phyloP scores from a whole-genome alignment of 2,329 filamentous ascomycete species.

The Akanthomyces lecanii region DNA sequence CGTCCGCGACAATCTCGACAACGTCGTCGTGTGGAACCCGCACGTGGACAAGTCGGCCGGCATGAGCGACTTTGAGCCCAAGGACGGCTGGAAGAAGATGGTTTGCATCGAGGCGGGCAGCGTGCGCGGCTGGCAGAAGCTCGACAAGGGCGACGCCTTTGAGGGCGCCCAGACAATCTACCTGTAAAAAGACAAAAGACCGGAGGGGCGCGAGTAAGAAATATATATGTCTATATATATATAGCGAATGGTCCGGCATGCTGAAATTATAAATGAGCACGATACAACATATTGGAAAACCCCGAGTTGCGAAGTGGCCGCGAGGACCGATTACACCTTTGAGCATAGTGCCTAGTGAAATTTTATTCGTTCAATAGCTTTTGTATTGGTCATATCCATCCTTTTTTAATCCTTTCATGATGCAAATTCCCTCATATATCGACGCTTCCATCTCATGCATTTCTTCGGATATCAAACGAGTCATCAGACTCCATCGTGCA shows the following conservation, averaged over 20 bases:
- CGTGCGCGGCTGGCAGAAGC: conserved; percentile 74
- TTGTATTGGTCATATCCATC: not conserved
- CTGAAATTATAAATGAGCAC: not conserved
- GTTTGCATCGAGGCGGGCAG: conserved; percentile 88
- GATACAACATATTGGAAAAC: not conserved
- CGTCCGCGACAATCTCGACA: conserved; percentile 76
- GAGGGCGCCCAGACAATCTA: conserved; percentile 58
- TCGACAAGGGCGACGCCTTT: conserved; percentile 72
- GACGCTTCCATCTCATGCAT: not conserved
- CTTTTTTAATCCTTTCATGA: not conserved
- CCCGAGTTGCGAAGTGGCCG: not conserved
- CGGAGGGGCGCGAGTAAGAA: not conserved
- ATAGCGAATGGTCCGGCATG: not conserved
- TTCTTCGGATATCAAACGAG: not conserved
- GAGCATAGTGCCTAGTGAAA: too few relatives aligned
- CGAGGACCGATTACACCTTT: not conserved
- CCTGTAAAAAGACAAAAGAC: conserved; percentile 21
- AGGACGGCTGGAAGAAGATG: conserved; percentile 90
- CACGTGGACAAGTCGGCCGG: conserved; percentile 79
- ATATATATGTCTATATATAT: not conserved
- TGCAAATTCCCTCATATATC: not conserved
- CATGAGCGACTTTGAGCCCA: conserved; percentile 84
- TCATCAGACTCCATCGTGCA: not conserved
- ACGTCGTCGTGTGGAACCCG: conserved; percentile 96
- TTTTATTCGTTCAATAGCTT: not conserved